Conservation (phyloP, 192 early-diverging fungal species). For the Rhizophagus prolifer region DNA sequence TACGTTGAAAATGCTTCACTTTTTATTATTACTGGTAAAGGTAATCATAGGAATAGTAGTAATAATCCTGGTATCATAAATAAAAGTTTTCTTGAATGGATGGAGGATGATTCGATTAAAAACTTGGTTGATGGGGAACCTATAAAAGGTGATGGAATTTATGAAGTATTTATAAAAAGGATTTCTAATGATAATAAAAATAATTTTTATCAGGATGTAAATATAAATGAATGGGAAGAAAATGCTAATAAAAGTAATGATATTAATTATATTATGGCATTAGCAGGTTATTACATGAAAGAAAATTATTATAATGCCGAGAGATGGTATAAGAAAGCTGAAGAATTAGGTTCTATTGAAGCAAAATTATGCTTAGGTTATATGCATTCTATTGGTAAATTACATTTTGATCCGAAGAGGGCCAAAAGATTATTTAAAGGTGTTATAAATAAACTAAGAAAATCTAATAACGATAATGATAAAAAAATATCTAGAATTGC, state of each 20-base stretch:
- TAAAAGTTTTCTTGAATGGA: background rate
- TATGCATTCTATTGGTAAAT: background rate
- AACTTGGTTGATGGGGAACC: background rate
- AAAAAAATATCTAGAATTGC: background rate
- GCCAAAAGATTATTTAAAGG: background rate
- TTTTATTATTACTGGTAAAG: background rate
- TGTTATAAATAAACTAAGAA: background rate
- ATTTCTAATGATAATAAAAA: background rate
- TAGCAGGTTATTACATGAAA: background rate
- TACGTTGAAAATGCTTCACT: background rate
- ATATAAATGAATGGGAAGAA: background rate
- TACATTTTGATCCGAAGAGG: background rate
- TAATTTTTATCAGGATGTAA: too few relatives aligned
- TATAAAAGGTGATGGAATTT: background rate
- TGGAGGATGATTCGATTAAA: background rate
- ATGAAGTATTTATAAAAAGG: background rate
- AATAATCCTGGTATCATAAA: background rate
- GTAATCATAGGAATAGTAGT: too few relatives aligned
- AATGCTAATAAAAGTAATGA: background rate
- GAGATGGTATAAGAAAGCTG: background rate
- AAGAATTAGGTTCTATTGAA: background rate
- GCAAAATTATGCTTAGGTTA: background rate
- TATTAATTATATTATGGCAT: background rate
- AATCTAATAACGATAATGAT: background rate
- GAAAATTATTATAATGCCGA: background rate